Evolutionary conservation across 2,329 filamentous ascomycete species (phyloP).

Genomic region (Fusarium brevicatenulatum): DNA sequence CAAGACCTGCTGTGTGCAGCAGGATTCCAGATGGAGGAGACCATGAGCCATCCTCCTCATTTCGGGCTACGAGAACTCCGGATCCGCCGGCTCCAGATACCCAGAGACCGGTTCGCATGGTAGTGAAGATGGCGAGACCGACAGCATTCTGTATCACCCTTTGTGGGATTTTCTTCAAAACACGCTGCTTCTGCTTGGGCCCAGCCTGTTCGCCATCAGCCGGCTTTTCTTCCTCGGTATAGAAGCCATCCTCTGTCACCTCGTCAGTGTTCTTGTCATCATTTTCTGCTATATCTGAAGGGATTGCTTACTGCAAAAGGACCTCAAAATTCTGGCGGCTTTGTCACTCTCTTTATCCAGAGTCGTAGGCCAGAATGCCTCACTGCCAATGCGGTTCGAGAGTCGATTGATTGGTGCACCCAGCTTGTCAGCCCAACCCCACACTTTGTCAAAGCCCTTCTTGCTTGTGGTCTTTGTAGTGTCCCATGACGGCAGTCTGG

Average conservation of each 20-base stretch:
- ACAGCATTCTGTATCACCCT: conserved; percentile 72
- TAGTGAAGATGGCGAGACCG: conserved; percentile 77
- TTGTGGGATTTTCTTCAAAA: conserved; percentile 62
- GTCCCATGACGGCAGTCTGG: conserved; percentile 59
- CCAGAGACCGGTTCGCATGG: conserved; percentile 73
- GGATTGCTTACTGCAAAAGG: conserved; percentile 78
- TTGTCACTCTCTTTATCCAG: conserved; percentile 91
- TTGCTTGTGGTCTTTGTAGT: conserved; percentile 66
- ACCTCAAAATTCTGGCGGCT: conserved; percentile 82
- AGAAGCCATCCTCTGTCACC: conserved; percentile 61
- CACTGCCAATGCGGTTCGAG: conserved; percentile 80
- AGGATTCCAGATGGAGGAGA: conserved; percentile 84
- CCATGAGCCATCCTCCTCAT: conserved; percentile 71
- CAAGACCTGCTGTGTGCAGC: conserved; percentile 80
- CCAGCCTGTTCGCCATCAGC: conserved; percentile 40
- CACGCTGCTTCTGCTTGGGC: conserved; percentile 55
- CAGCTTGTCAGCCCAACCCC: conserved; percentile 60
- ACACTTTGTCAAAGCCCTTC: conserved; percentile 79
- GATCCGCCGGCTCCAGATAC: conserved; percentile 75
- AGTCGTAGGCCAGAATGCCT: conserved; percentile 87
- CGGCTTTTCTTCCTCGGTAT: conserved; percentile 52
- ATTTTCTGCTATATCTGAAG: rapidly evolving
- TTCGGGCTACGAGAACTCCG: conserved; percentile 70
- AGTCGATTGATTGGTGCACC: conserved; percentile 81
- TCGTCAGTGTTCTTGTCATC: neutral